phyloP scores from a whole-genome alignment of 352 stramenopile genomes.

The Pythium insidiosum region DNA sequence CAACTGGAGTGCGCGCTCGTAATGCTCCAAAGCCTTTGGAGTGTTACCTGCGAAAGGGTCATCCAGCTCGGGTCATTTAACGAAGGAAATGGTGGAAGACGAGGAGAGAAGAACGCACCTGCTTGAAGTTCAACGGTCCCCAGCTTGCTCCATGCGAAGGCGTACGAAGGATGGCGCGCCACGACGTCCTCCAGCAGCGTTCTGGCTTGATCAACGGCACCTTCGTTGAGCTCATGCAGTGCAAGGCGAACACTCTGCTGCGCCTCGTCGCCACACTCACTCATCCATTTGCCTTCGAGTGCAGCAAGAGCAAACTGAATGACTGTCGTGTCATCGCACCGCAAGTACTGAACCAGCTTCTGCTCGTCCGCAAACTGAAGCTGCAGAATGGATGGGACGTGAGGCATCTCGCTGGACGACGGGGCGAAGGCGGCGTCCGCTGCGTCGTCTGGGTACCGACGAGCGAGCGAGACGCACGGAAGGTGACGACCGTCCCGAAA shows the following conservation, averaged over 20 bases:
- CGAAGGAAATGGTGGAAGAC: no score
- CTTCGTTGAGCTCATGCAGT: slow-evolving; percentile 30
- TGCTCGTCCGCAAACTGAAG: slow-evolving; percentile 62
- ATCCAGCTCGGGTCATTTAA: no score
- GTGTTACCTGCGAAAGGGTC: slow-evolving; percentile 37
- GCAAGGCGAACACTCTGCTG: slow-evolving; percentile 30
- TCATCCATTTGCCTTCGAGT: slow-evolving; percentile 67
- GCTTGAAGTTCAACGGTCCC: slow-evolving; percentile 49
- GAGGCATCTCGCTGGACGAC: slow-evolving; percentile 1
- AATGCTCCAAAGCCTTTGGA: slow-evolving; percentile 38
- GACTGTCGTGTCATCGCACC: slow-evolving; percentile 54
- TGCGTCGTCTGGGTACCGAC: slow-evolving; percentile 49
- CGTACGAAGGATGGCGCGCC: slow-evolving; percentile 36
- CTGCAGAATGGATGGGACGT: slow-evolving; percentile 55
- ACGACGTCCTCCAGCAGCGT: slow-evolving; percentile 41
- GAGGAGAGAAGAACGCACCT: slow-evolving; percentile 26
- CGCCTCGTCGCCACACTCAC: slow-evolving; percentile 36
- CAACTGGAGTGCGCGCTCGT: slow-evolving; percentile 46
- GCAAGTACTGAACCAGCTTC: slow-evolving; percentile 54
- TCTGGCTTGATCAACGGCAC: slow-evolving; percentile 29
- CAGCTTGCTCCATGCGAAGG: slow-evolving; percentile 75
- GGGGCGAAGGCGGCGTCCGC: neutral
- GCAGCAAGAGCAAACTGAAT: slow-evolving; percentile 63
- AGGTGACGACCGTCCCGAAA: slow-evolving; percentile 52
- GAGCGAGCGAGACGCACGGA: slow-evolving; percentile 50